Conservation (phyloP, 306 rosid species). For the Astragalus membranaceus region DNA sequence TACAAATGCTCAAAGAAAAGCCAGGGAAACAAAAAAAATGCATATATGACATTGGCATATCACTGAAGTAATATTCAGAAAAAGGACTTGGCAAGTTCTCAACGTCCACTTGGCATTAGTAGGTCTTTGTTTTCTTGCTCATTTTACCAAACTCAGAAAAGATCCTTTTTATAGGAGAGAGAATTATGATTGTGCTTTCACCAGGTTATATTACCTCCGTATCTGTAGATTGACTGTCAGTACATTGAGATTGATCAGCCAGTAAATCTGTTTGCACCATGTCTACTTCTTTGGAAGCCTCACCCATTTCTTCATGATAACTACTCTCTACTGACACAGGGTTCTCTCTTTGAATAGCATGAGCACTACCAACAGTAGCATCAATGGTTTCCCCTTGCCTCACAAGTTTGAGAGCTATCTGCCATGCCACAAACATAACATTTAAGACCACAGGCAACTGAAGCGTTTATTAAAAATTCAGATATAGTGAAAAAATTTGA, state of each 20-base stretch:
- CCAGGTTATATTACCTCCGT: conserved; percentile 40
- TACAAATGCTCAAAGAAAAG: neutral
- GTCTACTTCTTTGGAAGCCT: conserved; percentile 26
- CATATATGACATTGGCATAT: neutral
- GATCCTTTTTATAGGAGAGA: neutral
- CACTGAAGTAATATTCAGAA: neutral
- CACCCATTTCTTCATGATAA: conserved; percentile 28
- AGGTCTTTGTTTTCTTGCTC: neutral
- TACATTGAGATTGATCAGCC: conserved; percentile 34
- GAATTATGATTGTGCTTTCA: neutral
- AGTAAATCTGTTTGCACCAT: conserved; percentile 26
- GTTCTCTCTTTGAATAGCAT: conserved; percentile 20
- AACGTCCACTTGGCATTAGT: neutral
- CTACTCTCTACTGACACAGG: conserved; percentile 23
- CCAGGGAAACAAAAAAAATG: conserved; percentile 4
- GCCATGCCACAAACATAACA: conserved; percentile 33
- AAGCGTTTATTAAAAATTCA: conserved; percentile 14
- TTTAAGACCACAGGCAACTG: neutral
- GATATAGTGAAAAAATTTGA: neutral
- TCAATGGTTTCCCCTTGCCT: conserved; percentile 51
- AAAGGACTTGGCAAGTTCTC: neutral
- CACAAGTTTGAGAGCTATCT: conserved; percentile 91
- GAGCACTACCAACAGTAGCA: conserved; percentile 23
- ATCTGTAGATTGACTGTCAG: conserved; percentile 28
- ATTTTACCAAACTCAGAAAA: neutral